phyloP scores from a whole-genome alignment of 1,284 basidiomycete genomes.

The Ustilago esculenta region DNA sequence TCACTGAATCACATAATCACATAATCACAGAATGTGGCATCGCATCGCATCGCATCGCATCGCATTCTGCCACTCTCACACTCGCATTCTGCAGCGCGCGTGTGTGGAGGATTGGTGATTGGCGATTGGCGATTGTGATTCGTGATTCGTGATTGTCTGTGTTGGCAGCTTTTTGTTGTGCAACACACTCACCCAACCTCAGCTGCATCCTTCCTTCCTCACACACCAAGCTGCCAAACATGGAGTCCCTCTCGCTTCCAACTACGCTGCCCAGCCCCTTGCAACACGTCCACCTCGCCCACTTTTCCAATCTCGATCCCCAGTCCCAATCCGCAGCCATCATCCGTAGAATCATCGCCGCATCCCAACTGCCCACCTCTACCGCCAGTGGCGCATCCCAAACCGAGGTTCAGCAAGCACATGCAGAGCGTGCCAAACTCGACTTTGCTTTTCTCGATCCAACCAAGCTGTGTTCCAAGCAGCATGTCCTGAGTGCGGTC shows the following conservation, averaged over 20 bases:
- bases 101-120: too few species aligned
- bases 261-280: constrained; percentile 19
- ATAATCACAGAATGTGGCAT: too few species aligned
- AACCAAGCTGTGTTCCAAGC: constrained; percentile 34
- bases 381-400: constrained; percentile 2
- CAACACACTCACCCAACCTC: too few species aligned
- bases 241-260: constrained; percentile 39
- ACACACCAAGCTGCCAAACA: not conserved
- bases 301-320: constrained; percentile 41
- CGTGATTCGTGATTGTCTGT: too few species aligned
- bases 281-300: constrained; percentile 36
- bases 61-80: too few species aligned
- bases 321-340: constrained; percentile 28
- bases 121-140: too few species aligned
- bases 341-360: constrained; percentile 40
- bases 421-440: constrained; percentile 24
- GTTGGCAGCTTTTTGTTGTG: too few species aligned
- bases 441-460: constrained; percentile 54
- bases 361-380: constrained; percentile 29
- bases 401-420: constrained; percentile 14
- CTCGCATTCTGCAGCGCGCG: too few species aligned
- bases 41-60: too few species aligned
- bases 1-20: too few species aligned
- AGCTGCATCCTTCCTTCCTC: too few species aligned
- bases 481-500: constrained; percentile 36